A percentile compares a stretch with the other conserved stretches of the same genome.
These are phyloP conservation scores for Penicillium coprophilum DNA, from an alignment of 495 filamentous ascomycete species.

Conservation along the genomic window DNA sequence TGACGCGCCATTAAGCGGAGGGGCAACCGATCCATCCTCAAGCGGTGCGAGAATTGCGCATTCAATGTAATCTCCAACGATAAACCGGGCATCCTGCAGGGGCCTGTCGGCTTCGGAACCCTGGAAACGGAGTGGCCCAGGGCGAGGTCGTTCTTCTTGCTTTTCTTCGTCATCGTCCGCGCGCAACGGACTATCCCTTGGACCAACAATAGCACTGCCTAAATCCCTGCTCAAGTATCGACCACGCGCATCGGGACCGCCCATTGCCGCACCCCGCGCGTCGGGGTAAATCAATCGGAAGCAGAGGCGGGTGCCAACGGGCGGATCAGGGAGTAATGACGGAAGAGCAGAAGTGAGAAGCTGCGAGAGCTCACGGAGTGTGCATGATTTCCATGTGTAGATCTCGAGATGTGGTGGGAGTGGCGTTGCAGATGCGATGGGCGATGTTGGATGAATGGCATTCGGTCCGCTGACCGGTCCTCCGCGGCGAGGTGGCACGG, in stretches of 20 bases:
- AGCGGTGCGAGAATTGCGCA: constrained; percentile 76
- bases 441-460: constrained; percentile 37
- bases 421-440: constrained; percentile 35
- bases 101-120: constrained; percentile 68
- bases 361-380: constrained; percentile 76
- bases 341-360: constrained; percentile 69
- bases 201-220: constrained; percentile 73
- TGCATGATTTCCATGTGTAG: constrained; percentile 86
- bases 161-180: constrained; percentile 50
- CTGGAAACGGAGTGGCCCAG: constrained; percentile 36
- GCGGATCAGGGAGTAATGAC: constrained; percentile 66
- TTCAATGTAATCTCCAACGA: constrained; percentile 84
- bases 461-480: constrained; percentile 37
- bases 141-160: constrained; percentile 23
- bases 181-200: constrained; percentile 29
- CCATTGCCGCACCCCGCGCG: constrained; percentile 53
- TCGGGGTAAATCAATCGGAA: constrained; percentile 89
- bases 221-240: constrained; percentile 74
- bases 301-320: constrained; percentile 75
- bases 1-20: constrained; percentile 36
- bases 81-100: constrained; percentile 71
- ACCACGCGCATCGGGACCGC: constrained; percentile 48
- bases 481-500: constrained; percentile 22
- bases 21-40: constrained; percentile 70
- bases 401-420: constrained; percentile 73